Evolutionary conservation across 2,329 filamentous ascomycete genomes (phyloP).

Genomic region (Botryotinia globosa): DNA sequence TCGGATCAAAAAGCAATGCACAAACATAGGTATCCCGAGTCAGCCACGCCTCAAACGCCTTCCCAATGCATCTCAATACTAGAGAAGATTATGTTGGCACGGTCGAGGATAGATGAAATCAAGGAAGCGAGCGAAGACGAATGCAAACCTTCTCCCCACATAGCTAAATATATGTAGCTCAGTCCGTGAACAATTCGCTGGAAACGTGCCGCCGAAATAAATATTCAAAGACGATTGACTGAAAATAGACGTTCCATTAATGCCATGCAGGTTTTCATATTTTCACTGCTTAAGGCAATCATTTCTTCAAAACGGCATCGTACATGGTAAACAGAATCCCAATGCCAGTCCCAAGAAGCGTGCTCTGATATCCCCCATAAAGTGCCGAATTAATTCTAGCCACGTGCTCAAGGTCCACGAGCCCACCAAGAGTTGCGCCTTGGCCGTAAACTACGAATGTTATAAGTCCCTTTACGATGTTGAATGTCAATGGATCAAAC

Average conservation of each 20-base stretch:
- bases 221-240: not conserved
- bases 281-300: constrained; percentile 27
- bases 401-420: constrained; percentile 59
- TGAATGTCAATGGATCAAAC: constrained; percentile 86
- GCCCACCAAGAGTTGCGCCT: constrained; percentile 59
- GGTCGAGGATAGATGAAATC: constrained; percentile 17
- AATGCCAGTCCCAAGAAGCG: constrained; percentile 66
- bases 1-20: not conserved
- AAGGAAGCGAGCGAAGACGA: constrained; percentile 11
- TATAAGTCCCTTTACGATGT: constrained; percentile 79
- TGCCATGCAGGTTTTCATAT: not conserved
- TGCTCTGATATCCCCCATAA: constrained; percentile 68
- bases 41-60: constrained; percentile 19
- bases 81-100: constrained; percentile 20
- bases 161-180: not conserved
- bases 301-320: constrained; percentile 73
- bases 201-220: not conserved
- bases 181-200: not conserved
- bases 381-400: constrained; percentile 62
- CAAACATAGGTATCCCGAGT: constrained; percentile 6
- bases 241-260: not conserved
- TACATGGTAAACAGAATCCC: constrained; percentile 70
- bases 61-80: constrained; percentile 17
- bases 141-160: not conserved
- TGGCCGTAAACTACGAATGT: constrained; percentile 78